These are phyloP conservation scores for Russula emetica DNA, from an alignment of 768 basidiomycete genomes.

Conservation along the genomic window DNA sequence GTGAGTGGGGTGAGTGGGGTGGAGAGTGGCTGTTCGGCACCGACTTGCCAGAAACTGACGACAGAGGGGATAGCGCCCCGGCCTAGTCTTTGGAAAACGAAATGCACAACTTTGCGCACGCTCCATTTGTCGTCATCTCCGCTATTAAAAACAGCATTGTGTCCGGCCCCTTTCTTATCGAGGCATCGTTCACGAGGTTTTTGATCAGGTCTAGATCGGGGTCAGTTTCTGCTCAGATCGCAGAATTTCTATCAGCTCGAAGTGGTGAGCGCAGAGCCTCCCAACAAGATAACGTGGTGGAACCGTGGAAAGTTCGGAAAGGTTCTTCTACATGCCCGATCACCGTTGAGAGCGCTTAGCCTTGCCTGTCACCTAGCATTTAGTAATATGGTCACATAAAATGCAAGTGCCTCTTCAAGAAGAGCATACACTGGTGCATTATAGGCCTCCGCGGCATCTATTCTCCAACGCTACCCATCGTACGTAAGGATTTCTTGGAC, in stretches of 20 bases:
- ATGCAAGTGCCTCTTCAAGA: not conserved
- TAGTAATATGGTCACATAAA: not conserved
- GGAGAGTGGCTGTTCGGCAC: too few relatives aligned
- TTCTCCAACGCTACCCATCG: not conserved
- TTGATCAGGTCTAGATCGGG: not conserved
- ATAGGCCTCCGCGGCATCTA: not conserved
- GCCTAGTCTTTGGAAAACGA: not conserved
- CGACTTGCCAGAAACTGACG: not conserved
- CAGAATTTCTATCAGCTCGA: not conserved
- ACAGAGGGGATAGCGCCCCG: not conserved
- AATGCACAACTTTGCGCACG: not conserved
- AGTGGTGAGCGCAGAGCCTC: not conserved
- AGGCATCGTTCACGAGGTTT: not conserved
- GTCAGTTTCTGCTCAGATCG: not conserved
- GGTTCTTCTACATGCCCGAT: not conserved
- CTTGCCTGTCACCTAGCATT: not conserved
- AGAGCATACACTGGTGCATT: not conserved
- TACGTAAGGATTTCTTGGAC: not conserved
- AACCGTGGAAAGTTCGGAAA: not conserved
- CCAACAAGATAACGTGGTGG: not conserved
- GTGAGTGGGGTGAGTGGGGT: not conserved
- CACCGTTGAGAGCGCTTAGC: not conserved
- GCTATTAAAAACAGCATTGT: not conserved
- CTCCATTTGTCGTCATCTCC: slow-evolving; percentile 5
- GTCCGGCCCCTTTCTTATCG: not conserved